phyloP scores from a whole-genome alignment of 768 basidiomycete genomes.

The Cystofilobasidium ferigula region DNA sequence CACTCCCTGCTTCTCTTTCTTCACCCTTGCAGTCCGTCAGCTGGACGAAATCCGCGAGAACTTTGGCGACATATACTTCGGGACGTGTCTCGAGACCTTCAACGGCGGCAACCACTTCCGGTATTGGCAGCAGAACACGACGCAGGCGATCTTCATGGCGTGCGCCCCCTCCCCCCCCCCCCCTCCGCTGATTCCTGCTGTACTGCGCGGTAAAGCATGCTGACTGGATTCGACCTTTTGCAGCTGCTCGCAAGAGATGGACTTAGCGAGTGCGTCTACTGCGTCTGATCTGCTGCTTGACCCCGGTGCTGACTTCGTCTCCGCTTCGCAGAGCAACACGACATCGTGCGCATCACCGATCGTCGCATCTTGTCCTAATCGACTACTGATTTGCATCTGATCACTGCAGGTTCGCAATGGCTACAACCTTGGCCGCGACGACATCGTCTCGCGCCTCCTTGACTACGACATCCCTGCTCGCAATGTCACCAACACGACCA shows the following conservation, averaged over 20 bases:
- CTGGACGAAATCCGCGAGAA: slow-evolving; percentile 74
- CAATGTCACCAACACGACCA: slow-evolving; percentile 51
- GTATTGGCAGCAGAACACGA: slow-evolving; percentile 41
- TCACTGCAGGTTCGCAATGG: slow-evolving; percentile 28
- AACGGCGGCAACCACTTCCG: slow-evolving; percentile 78
- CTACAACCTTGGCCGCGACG: slow-evolving; percentile 74
- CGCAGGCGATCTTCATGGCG: slow-evolving; percentile 35
- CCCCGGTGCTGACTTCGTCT: background rate
- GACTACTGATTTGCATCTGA: background rate
- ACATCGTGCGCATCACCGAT: slow-evolving; percentile 45
- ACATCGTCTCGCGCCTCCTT: slow-evolving; percentile 75
- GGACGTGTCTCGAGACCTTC: slow-evolving; percentile 74
- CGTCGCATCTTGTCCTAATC: background rate
- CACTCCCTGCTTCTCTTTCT: background rate
- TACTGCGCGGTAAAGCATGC: no score
- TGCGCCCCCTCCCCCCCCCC: slow-evolving; percentile 7
- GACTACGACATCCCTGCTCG: slow-evolving; percentile 34
- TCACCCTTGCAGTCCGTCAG: slow-evolving; percentile 53
- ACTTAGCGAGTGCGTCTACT: slow-evolving; percentile 46
- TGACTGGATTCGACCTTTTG: no score
- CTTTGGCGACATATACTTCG: slow-evolving; percentile 67
- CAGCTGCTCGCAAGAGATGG: slow-evolving; percentile 32
- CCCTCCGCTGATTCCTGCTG: background rate
- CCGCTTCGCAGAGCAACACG: slow-evolving; percentile 45
- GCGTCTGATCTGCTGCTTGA: background rate